A percentile compares a stretch with the other conserved stretches of the same genome.
phyloP scores from a whole-genome alignment of 495 filamentous ascomycete genomes.

The Neurospora intermedia region DNA sequence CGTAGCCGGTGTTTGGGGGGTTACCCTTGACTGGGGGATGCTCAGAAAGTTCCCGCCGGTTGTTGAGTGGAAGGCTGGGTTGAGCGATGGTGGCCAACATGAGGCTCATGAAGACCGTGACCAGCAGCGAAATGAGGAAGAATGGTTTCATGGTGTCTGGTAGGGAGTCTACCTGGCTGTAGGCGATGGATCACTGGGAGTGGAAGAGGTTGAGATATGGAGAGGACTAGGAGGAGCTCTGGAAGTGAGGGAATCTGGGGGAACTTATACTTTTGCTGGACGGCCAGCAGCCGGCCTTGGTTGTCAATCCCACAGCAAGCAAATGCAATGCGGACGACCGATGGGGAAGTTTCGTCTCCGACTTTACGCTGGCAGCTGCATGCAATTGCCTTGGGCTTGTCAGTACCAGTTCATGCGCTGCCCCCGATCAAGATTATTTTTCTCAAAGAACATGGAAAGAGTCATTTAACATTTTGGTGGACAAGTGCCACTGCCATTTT shows the following conservation, averaged over 20 bases:
- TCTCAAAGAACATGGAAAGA: neutral
- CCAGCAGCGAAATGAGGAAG: neutral
- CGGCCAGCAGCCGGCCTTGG: neutral
- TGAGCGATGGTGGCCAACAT: neutral
- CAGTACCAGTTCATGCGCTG: too few species aligned
- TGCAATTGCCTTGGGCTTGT: neutral
- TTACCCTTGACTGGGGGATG: neutral
- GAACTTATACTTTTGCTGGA: neutral
- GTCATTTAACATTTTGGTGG: neutral
- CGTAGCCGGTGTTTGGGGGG: neutral
- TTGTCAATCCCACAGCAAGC: neutral
- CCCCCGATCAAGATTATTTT: too few species aligned
- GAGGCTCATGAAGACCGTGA: neutral
- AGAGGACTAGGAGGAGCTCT: neutral
- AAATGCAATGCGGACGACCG: neutral
- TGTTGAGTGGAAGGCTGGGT: neutral
- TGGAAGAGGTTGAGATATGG: neutral
- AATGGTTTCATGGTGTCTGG: neutral
- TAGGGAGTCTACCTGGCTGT: neutral
- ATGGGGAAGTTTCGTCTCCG: neutral
- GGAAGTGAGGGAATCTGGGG: neutral
- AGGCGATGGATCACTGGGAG: neutral
- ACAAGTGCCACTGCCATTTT: neutral
- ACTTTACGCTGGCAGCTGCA: neutral
- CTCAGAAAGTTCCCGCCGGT: neutral